Evolutionary conservation across 2,329 filamentous ascomycete genomes (phyloP), one percentile per base, ranked within the genome.

Genomic region (Xylaria digitata): DNA sequence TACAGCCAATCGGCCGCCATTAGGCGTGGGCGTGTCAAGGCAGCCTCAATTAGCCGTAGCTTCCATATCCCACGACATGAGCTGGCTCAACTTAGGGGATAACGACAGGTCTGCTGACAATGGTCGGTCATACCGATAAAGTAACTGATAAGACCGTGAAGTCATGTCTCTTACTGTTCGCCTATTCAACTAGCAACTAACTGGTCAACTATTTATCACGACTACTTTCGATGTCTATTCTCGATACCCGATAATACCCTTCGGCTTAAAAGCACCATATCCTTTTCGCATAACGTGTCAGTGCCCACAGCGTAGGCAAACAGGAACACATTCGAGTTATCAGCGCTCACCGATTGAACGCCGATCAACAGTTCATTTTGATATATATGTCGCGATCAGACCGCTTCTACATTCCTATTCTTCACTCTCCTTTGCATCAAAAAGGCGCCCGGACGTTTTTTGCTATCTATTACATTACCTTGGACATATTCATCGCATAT

Each of bases 71-170:
- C 85, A 84, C 57, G 92, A 94, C 77, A 92, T 94, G 90, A 92
- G 90, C 79, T 94, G 92, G 92, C 80, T 94, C 70, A 93, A 94
- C 75, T 83, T 94, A 19, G 89, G 88, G 53, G 85, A 86, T 43
- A 74, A 75, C 45, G 71, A 75, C 69, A 93, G 93, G 74, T 82
- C 93, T 30, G 87, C 86, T 57, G 83, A 84, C 34, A 74, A 76
- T 34, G 66, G 70, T 26, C 67, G 63, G 42, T 40, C 64, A 19
- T 69, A 63, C 26, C 63, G 62, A 49, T 74, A 43, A 59, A 52
- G 37, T 23, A 32, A 63, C 23, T 21, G n/a, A 42, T 34, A 26
- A 23, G 21, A 9, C 2, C 2, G 17, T 26, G 42, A 45, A n/a
- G 23, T 21, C n/a, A 32, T 13, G n/a, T 46, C 32, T 58, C 54